Conservation (phyloP, 108 stramenopile genomes). For the Cyclotella sp. region DNA sequence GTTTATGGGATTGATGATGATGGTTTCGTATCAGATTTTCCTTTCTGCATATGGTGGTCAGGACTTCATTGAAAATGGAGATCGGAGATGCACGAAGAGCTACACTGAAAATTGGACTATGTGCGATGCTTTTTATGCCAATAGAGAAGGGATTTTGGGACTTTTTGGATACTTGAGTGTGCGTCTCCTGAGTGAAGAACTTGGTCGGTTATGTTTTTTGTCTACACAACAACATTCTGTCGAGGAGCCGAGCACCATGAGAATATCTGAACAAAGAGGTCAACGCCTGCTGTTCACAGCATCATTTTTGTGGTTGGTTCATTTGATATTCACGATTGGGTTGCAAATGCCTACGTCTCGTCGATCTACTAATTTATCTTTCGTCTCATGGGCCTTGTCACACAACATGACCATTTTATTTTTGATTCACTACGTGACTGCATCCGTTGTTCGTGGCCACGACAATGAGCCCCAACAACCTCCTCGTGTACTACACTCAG, state of each 20-base stretch:
- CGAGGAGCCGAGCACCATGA: not conserved
- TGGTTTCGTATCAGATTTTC: conserved; percentile 69
- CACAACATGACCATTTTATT: conserved; percentile 66
- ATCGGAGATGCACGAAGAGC: conserved; percentile 46
- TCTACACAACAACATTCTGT: not conserved
- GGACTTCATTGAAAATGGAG: conserved; percentile 73
- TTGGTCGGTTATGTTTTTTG: conserved; percentile 64
- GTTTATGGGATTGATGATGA: conserved; percentile 42
- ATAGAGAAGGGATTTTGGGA: conserved; percentile 91
- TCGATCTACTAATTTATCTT: conserved; percentile 77
- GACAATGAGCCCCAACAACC: conserved; percentile 16
- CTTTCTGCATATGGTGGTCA: conserved; percentile 63
- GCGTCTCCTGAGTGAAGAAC: conserved; percentile 65
- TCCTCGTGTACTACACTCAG: conserved; percentile 57
- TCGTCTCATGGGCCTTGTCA: conserved; percentile 74
- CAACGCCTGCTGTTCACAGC: conserved; percentile 33
- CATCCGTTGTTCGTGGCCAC: not conserved
- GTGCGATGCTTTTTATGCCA: conserved; percentile 74
- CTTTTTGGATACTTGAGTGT: conserved; percentile 76
- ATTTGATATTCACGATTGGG: conserved; percentile 20
- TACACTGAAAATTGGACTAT: not conserved
- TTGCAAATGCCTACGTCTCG: conserved; percentile 72
- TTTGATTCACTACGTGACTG: conserved; percentile 39
- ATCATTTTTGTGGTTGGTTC: conserved; percentile 45
- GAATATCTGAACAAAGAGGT: conserved; percentile 7